Evolutionary conservation across 1,284 basidiomycete species (phyloP).

Genomic region (Phylloboletellus chloephorus): DNA sequence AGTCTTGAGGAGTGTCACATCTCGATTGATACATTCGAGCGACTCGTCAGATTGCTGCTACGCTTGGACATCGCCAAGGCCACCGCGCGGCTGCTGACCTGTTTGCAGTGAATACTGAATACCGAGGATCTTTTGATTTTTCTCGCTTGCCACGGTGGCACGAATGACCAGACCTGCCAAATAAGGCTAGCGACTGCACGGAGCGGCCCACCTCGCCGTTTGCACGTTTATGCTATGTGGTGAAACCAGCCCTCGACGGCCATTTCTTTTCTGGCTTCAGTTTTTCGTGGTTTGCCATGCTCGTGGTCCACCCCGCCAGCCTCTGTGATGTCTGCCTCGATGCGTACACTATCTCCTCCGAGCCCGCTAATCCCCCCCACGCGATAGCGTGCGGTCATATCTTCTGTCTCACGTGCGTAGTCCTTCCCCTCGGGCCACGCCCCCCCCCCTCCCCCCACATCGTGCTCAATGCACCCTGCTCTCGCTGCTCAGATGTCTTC

Average conservation of each 20-base stretch:
- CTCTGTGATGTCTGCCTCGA: constrained; percentile 68
- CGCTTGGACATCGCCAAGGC: too few relatives aligned
- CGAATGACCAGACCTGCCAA: constrained; percentile 20
- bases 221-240: constrained; percentile 34
- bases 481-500: constrained; percentile 41
- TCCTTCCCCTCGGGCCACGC: constrained; percentile 5
- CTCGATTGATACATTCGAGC: not conserved
- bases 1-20: constrained; percentile 54
- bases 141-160: too few relatives aligned
- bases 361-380: constrained; percentile 47
- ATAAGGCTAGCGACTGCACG: constrained; percentile 19
- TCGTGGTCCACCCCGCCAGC: constrained; percentile 59
- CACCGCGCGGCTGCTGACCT: too few relatives aligned
- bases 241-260: constrained; percentile 26
- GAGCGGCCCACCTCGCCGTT: constrained; percentile 18
- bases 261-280: constrained; percentile 25
- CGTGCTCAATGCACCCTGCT: constrained; percentile 7
- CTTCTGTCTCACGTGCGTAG: constrained; percentile 57
- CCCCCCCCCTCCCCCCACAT: too few relatives aligned
- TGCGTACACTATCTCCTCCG: constrained; percentile 43
- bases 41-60: too few relatives aligned
- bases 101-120: too few relatives aligned
- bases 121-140: too few relatives aligned
- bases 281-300: constrained; percentile 32
- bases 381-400: constrained; percentile 66